These are phyloP conservation scores for Aquilaria agallochum DNA, from an alignment of 441 rosid genomes.

Conservation along the genomic window DNA sequence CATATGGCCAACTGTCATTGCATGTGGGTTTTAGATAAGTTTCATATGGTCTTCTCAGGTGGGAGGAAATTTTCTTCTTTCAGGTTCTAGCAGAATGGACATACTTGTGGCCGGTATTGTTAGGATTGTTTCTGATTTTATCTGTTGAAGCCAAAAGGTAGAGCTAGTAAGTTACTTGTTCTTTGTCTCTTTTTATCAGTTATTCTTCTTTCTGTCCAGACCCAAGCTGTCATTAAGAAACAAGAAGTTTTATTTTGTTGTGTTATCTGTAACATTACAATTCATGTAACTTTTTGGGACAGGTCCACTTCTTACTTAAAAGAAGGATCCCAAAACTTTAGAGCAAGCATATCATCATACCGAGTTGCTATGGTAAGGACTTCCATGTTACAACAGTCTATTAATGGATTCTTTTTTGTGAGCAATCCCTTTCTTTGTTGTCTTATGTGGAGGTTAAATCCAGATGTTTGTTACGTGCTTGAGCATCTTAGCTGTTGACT, in stretches of 20 bases:
- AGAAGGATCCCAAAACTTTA: conserved; percentile 36
- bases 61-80: not conserved
- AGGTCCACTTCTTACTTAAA: conserved; percentile 37
- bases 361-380: conserved; percentile 59
- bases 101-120: conserved; percentile 31
- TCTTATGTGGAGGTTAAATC: conserved; percentile 22
- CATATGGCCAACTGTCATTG: too few relatives aligned
- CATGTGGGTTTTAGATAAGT: not conserved
- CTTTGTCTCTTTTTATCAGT: not conserved
- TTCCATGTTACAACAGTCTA: conserved; percentile 1
- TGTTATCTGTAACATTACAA: too few relatives aligned
- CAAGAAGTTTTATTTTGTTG: too few relatives aligned
- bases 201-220: too few relatives aligned
- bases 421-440: conserved; percentile 8
- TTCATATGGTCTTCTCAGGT: conserved; percentile 1
- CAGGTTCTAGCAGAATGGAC: conserved; percentile 82
- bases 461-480: conserved; percentile 87
- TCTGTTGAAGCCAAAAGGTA: conserved; percentile 65
- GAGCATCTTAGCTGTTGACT: conserved; percentile 93
- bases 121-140: conserved; percentile 30
- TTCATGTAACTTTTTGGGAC: conserved; percentile 6
- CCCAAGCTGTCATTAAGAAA: too few relatives aligned
- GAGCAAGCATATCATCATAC: conserved; percentile 59
- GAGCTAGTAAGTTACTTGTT: conserved; percentile 38
- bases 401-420: conserved; percentile 8